These are phyloP conservation scores for Colletotrichum sojae DNA, from an alignment of 2,329 filamentous ascomycete genomes.

Conservation along the genomic window DNA sequence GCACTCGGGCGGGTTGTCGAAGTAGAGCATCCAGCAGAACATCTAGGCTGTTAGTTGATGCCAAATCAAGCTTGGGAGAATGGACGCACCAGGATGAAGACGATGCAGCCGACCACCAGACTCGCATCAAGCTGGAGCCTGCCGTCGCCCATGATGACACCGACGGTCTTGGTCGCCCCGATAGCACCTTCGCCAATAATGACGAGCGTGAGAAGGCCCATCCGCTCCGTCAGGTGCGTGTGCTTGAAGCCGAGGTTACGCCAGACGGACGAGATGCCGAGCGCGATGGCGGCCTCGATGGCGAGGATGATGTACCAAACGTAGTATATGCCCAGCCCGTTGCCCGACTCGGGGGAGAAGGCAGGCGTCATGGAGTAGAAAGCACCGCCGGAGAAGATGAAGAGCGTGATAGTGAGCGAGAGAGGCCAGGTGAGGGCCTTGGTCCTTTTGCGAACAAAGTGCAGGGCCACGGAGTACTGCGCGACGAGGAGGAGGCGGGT, in stretches of 20 bases:
- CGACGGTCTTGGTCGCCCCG: slow-evolving; percentile 62
- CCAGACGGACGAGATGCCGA: slow-evolving; percentile 64
- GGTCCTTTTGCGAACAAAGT: slow-evolving; percentile 49
- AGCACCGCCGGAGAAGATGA: slow-evolving; percentile 51
- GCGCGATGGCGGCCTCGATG: slow-evolving; percentile 61
- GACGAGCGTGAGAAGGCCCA: slow-evolving; percentile 71
- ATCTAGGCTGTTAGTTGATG: slow-evolving; percentile 9
- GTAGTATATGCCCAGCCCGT: slow-evolving; percentile 54
- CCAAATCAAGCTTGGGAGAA: background rate
- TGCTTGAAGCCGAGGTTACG: slow-evolving; percentile 68
- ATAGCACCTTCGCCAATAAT: slow-evolving; percentile 73
- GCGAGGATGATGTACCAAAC: slow-evolving; percentile 65
- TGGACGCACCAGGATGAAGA: slow-evolving; percentile 39
- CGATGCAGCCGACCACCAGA: slow-evolving; percentile 27
- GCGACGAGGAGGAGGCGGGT: slow-evolving; percentile 45
- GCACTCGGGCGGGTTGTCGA: slow-evolving; percentile 66
- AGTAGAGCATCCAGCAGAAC: slow-evolving; percentile 69
- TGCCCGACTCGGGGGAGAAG: slow-evolving; percentile 34
- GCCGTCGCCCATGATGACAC: slow-evolving; percentile 38
- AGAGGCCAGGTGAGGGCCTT: slow-evolving; percentile 46
- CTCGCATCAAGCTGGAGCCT: slow-evolving; percentile 25
- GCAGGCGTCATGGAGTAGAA: slow-evolving; percentile 39
- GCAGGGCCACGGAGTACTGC: slow-evolving; percentile 55
- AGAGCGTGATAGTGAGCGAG: slow-evolving; percentile 48
- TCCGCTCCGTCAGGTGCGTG: slow-evolving; percentile 70